A percentile compares a stretch with the other conserved stretches of the same genome.
phyloP scores from a whole-genome alignment of 345 rosid genomes.

The Corchorus olitorius region DNA sequence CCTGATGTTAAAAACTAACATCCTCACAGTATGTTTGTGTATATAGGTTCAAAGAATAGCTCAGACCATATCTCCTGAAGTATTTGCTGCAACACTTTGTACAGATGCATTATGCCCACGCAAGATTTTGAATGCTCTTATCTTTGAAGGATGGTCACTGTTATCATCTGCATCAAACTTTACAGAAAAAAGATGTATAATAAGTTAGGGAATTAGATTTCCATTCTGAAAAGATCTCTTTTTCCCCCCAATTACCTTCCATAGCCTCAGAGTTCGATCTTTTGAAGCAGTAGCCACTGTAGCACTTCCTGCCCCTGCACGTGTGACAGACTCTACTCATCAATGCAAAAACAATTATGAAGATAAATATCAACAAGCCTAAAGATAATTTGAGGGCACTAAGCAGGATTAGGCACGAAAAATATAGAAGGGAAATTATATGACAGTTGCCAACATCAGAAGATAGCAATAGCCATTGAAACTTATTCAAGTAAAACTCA shows the following conservation, averaged over 20 bases:
- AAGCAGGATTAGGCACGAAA: not conserved
- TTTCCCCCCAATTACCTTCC: slow-evolving; percentile 67
- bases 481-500: not conserved
- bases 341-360: slow-evolving; percentile 4
- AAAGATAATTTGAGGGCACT: not conserved
- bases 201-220: slow-evolving; percentile 21
- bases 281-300: slow-evolving; percentile 87
- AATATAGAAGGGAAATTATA: too few species aligned
- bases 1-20: not conserved
- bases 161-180: slow-evolving; percentile 57
- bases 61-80: slow-evolving; percentile 71
- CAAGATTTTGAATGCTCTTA: slow-evolving; percentile 74
- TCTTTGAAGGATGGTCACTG: slow-evolving; percentile 42
- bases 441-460: too few species aligned
- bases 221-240: slow-evolving; percentile 5
- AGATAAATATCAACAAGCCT: not conserved
- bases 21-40: not conserved
- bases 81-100: slow-evolving; percentile 69
- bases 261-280: slow-evolving; percentile 85
- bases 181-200: slow-evolving; percentile 20
- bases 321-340: not conserved
- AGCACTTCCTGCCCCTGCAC: slow-evolving; percentile 50
- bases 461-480: too few species aligned
- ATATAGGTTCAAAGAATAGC: slow-evolving; percentile 15
- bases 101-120: slow-evolving; percentile 89